A percentile compares a stretch with the other conserved stretches of the same genome.
These are phyloP conservation scores for Hippophae gyantsensis DNA, from an alignment of 306 rosid species.

Conservation along the genomic window DNA sequence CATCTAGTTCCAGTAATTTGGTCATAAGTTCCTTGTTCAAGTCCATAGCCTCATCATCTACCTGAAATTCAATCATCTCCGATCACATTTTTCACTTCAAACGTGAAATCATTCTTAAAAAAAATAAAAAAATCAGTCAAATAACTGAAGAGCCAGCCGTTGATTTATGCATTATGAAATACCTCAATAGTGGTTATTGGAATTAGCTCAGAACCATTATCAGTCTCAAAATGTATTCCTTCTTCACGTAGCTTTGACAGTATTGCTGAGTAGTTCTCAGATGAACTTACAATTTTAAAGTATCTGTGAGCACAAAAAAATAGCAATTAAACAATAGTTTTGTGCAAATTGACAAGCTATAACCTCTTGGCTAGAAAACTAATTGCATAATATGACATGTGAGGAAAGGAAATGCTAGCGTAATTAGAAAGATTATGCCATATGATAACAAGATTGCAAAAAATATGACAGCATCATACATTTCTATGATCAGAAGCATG, in stretches of 20 bases:
- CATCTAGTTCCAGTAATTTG: constrained; percentile 84
- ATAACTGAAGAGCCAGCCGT: constrained; percentile 1
- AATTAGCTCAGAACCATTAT: constrained; percentile 87
- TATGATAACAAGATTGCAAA: not conserved
- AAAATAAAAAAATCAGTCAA: too few species aligned
- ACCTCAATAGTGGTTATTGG: constrained; percentile 70
- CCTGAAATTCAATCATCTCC: constrained; percentile 41
- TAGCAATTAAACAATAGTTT: constrained; percentile 21
- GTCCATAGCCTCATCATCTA: constrained; percentile 84
- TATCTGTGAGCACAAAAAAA: constrained; percentile 41
- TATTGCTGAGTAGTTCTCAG: constrained; percentile 66
- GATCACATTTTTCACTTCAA: not conserved
- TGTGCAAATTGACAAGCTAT: too few species aligned
- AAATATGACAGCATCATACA: not conserved
- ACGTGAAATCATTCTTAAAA: not conserved
- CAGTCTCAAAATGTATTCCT: constrained; percentile 70
- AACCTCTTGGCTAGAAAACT: too few species aligned
- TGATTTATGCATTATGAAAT: constrained; percentile 10
- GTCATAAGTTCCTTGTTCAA: constrained; percentile 78
- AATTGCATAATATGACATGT: too few species aligned
- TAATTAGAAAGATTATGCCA: too few species aligned
- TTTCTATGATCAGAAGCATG: constrained; percentile 7
- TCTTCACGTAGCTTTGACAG: constrained; percentile 63
- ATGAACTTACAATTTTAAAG: constrained; percentile 70
- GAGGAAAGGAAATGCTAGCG: too few species aligned